Percentiles rank a stretch among this genome's conserved stretches.
phyloP scores from a whole-genome alignment of 192 early-diverging fungal genomes.

The Rhizoclosmatium sp. region DNA sequence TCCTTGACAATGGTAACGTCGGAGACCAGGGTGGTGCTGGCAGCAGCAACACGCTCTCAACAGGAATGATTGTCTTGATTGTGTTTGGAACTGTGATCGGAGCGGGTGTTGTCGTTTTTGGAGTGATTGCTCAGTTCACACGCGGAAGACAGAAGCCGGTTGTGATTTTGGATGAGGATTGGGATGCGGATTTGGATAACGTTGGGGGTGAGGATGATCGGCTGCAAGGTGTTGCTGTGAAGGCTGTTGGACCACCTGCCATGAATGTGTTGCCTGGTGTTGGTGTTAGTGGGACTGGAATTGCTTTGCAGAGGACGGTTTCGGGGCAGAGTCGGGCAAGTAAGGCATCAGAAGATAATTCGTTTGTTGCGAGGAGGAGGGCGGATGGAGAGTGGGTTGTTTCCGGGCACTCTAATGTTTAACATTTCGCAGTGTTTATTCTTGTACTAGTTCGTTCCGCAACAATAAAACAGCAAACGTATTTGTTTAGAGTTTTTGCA shows the following conservation, averaged over 20 bases:
- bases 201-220: background rate
- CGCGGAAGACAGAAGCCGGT: conserved; percentile 23
- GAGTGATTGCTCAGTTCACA: background rate
- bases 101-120: background rate
- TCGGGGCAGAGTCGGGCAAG: background rate
- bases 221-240: background rate
- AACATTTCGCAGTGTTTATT: background rate
- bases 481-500: background rate
- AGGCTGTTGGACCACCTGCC: background rate
- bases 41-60: background rate
- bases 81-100: background rate
- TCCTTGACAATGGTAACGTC: background rate
- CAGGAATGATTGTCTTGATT: conserved; percentile 26
- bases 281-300: no score
- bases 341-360: background rate
- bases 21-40: background rate
- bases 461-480: no score
- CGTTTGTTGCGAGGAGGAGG: background rate
- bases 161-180: conserved; percentile 5
- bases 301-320: background rate
- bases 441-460: background rate
- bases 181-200: background rate
- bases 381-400: background rate
- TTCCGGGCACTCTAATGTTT: background rate
- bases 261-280: no score